These are phyloP conservation scores for Alternaria burnsii DNA, from an alignment of 2,329 filamentous ascomycete species.

Conservation along the genomic window DNA sequence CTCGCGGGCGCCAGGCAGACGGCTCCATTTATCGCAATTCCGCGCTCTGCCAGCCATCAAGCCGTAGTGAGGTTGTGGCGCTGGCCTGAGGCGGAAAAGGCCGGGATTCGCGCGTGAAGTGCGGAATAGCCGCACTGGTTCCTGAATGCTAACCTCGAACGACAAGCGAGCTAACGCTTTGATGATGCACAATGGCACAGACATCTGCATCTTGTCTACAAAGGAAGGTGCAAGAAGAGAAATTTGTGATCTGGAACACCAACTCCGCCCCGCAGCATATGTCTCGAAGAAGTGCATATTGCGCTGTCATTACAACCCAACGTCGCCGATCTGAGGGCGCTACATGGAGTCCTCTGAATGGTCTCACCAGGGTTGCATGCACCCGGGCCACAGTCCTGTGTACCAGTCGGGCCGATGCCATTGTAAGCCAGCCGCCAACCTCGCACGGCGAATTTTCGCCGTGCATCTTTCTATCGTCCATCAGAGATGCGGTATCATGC, in stretches of 20 bases:
- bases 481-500: neutral
- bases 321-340: conserved; percentile 18
- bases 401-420: conserved; percentile 9
- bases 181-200: conserved; percentile 12
- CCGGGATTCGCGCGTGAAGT: conserved; percentile 3
- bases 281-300: conserved; percentile 7
- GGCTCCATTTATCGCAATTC: conserved; percentile 4
- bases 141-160: conserved; percentile 18
- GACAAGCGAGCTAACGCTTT: conserved; percentile 8
- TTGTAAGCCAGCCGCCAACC: neutral
- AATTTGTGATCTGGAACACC: conserved; percentile 9
- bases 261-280: conserved; percentile 14
- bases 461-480: neutral
- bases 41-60: conserved; percentile 6
- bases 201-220: conserved; percentile 16
- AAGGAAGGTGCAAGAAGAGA: conserved; percentile 14
- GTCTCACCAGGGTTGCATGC: conserved; percentile 9
- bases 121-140: conserved; percentile 11
- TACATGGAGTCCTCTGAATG: conserved; percentile 25
- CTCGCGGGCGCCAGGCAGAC: conserved; percentile 6
- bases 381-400: conserved; percentile 11
- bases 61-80: conserved; percentile 6
- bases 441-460: conserved; percentile 4
- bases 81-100: conserved; percentile 11
- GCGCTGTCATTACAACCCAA: conserved; percentile 10